These are phyloP conservation scores for Acanthamoeba quina DNA, from an alignment of 208 protist species.

Conservation along the genomic window DNA sequence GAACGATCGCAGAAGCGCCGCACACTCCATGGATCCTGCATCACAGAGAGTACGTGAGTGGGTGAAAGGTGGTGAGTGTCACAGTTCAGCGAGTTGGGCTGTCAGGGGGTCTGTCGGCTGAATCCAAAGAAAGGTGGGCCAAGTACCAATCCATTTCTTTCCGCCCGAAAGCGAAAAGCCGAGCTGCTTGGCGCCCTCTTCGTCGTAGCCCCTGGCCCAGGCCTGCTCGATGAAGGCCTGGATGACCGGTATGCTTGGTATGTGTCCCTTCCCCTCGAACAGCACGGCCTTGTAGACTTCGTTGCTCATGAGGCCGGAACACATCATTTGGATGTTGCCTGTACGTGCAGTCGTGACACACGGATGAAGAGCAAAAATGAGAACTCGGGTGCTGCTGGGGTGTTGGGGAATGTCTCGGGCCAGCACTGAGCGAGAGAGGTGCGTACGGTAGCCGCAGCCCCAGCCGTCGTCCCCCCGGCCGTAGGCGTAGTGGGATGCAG, in stretches of 20 bases:
- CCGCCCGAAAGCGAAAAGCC: conserved; percentile 50
- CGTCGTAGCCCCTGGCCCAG: conserved; percentile 64
- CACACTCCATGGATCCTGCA: conserved; percentile 70
- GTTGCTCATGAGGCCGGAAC: conserved; percentile 53
- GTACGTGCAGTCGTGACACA: background rate
- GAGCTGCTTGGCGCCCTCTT: conserved; percentile 52
- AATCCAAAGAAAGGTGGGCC: background rate
- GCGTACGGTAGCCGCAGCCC: background rate
- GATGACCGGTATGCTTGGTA: conserved; percentile 69
- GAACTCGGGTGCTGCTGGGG: too few species aligned
- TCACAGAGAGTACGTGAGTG: background rate
- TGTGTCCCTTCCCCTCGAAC: conserved; percentile 61
- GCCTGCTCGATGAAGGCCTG: conserved; percentile 71
- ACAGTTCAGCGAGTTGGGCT: background rate
- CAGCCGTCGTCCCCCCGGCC: conserved; percentile 69
- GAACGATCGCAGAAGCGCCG: conserved; percentile 71
- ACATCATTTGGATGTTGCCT: conserved; percentile 76
- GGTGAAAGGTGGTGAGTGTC: background rate
- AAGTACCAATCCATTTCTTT: conserved; percentile 71
- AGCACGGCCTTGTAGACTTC: conserved; percentile 53
- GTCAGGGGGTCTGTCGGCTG: background rate
- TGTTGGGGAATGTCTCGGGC: too few species aligned
- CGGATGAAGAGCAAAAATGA: background rate
- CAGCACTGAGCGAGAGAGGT: background rate
- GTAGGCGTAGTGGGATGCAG: conserved; percentile 61